These are phyloP conservation scores for Paratinospora sagittata DNA, from an alignment of 164 flowering plant species.

Conservation along the genomic window DNA sequence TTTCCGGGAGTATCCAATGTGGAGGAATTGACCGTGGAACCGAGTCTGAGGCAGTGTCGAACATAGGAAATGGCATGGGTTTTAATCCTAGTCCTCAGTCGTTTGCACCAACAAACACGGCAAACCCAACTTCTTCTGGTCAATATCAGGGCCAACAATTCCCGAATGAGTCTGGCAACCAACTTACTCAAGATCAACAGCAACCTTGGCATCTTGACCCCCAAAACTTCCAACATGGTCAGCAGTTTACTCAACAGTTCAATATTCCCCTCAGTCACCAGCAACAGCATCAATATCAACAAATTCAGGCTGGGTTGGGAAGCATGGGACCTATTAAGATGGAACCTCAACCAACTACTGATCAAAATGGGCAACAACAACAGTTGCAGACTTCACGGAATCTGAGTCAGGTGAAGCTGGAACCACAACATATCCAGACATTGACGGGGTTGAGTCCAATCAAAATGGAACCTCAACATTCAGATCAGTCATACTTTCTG, in stretches of 20 bases:
- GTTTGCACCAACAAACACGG: slow-evolving; percentile 39
- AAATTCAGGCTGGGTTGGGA: slow-evolving; percentile 49
- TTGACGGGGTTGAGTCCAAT: slow-evolving; percentile 56
- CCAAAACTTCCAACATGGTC: slow-evolving; percentile 68
- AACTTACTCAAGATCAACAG: slow-evolving; percentile 54
- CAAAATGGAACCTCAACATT: slow-evolving; percentile 78
- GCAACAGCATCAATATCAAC: slow-evolving; percentile 39
- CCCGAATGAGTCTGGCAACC: slow-evolving; percentile 42
- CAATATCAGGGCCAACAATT: slow-evolving; percentile 70
- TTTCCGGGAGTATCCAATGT: slow-evolving; percentile 51
- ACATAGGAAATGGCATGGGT: slow-evolving; percentile 62
- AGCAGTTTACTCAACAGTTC: slow-evolving; percentile 61
- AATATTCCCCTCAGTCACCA: slow-evolving; percentile 23
- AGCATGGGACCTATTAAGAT: slow-evolving; percentile 67
- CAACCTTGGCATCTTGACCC: slow-evolving; percentile 63
- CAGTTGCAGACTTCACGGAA: slow-evolving; percentile 55
- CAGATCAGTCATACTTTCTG: slow-evolving; percentile 60
- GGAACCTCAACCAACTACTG: slow-evolving; percentile 61
- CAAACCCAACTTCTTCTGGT: slow-evolving; percentile 42
- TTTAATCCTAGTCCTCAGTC: slow-evolving; percentile 38
- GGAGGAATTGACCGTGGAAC: slow-evolving; percentile 58
- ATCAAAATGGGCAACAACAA: slow-evolving; percentile 59
- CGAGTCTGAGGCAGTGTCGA: slow-evolving; percentile 72
- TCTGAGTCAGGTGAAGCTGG: slow-evolving; percentile 50
- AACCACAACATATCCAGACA: slow-evolving; percentile 59